Percentiles rank a stretch among this genome's conserved stretches.
Evolutionary conservation across 73 alveolate genomes (phyloP).

Genomic region (Urostyla sp.): DNA sequence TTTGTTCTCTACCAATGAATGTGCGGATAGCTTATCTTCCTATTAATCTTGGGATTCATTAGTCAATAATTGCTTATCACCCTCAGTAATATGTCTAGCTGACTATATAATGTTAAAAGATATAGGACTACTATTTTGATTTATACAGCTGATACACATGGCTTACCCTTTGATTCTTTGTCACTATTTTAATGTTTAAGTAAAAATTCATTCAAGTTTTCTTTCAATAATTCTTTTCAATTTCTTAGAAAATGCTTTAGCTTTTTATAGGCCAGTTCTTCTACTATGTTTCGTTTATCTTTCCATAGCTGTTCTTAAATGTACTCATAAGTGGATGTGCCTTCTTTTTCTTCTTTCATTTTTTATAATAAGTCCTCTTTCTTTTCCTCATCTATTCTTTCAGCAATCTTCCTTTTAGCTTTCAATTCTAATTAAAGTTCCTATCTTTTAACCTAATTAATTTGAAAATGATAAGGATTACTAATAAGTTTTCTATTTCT

Average conservation of each 20-base stretch:
- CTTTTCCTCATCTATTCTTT: background rate
- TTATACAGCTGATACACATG: constrained; percentile 37
- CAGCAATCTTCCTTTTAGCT: constrained; percentile 5
- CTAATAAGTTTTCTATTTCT: constrained; percentile 33
- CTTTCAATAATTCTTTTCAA: background rate
- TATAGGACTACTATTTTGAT: constrained; percentile 7
- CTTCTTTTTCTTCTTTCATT: background rate
- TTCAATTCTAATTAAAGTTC: constrained; percentile 32
- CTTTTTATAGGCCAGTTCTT: constrained; percentile 27
- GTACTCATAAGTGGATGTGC: background rate
- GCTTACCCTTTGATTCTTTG: constrained; percentile 26
- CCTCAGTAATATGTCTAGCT: no score
- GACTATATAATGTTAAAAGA: background rate
- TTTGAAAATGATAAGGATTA: background rate
- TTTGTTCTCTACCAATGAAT: no score
- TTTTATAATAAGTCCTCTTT: no score
- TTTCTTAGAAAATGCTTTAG: background rate
- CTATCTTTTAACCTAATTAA: constrained; percentile 29
- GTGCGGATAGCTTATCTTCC: background rate
- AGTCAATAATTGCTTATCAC: no score
- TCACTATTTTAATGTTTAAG: background rate
- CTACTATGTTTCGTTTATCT: constrained; percentile 21
- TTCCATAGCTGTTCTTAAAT: background rate
- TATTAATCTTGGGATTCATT: constrained; percentile 2
- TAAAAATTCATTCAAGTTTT: constrained; percentile 17